Evolutionary conservation across 768 basidiomycete species (phyloP), one percentile per base, ranked within the genome.

Genomic region (Psilocybe cubensis): DNA sequence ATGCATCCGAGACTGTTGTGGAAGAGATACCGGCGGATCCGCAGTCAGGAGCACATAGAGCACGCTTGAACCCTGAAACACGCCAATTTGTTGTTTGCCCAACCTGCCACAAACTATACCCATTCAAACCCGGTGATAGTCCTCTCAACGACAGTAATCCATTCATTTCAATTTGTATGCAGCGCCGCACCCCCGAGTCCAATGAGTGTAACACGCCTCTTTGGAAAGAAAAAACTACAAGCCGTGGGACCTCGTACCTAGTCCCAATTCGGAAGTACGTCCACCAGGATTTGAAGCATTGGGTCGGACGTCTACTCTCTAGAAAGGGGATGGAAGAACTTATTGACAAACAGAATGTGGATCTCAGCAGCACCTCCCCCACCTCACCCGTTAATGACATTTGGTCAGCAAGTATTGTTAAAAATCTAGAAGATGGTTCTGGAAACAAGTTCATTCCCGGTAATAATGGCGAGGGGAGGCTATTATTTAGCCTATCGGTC

Each of bases 391-490:
- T 47, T 11, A 62, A 66, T 0, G 56, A 50, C 4, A 54, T 60
- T 2, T 63, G 52, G 6, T 20, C 35, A 2, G 65, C 66, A 0
- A 55, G 40, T 3, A 52, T 58, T 1, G 62, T 74, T 25, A 28
- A 33, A 27, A 28, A 29, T 0, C 54, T 74, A 11, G 54, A 53
- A 41, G 69, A 62, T 17, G 21, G 49, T 5, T 54, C 56, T 42
- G 63, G 68, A 7, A 51, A 60, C 28, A 63, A 57, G 0, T 73
- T 71, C 35, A 57, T 69, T n/a, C 65, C 68, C 7, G 59, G 44
- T 0, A 48, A 58, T 3, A 29, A 6, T 3, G 54, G 52, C 10
- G 67, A 68, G 42, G 62, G 61, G 4, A 59, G 66, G 2, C 55
- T 67, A 8, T 58, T 71, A 0, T 70, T 71, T 28, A 60, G 68